Evolutionary conservation across 352 stramenopile species (phyloP).

Genomic region (Pilasporangium apinafurcum): DNA sequence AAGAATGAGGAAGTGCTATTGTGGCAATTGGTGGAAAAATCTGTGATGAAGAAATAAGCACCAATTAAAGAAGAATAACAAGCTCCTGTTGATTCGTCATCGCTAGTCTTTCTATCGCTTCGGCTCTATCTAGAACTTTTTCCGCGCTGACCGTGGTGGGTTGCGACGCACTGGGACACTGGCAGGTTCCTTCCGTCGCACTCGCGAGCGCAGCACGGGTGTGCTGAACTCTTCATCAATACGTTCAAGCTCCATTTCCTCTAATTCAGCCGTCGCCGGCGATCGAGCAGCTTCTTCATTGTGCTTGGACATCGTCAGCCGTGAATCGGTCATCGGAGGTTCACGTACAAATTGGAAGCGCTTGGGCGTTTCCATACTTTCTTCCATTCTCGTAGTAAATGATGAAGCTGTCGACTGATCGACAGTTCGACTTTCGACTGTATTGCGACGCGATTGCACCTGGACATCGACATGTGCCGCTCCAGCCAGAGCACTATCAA

Average conservation of each 20-base stretch:
- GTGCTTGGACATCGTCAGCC: slow-evolving; percentile 17
- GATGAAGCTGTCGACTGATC: slow-evolving; percentile 19
- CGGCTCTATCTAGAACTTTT: slow-evolving; percentile 76
- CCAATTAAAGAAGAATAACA: too few relatives aligned
- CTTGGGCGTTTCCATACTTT: slow-evolving; percentile 55
- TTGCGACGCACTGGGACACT: slow-evolving; percentile 68
- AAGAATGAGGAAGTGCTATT: slow-evolving; percentile 12
- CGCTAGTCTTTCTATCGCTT: too few relatives aligned
- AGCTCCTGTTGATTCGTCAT: too few relatives aligned
- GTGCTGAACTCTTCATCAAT: slow-evolving; percentile 84
- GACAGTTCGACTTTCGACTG: slow-evolving; percentile 19
- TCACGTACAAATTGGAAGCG: slow-evolving; percentile 76
- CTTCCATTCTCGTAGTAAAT: slow-evolving; percentile 12
- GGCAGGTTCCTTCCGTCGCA: slow-evolving; percentile 48
- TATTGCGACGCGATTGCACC: slow-evolving; percentile 7
- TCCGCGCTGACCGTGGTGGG: slow-evolving; percentile 54
- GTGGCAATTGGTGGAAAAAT: too few relatives aligned
- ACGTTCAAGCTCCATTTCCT: slow-evolving; percentile 69
- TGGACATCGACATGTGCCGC: slow-evolving; percentile 14
- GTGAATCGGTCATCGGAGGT: slow-evolving; percentile 52
- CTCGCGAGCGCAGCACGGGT: slow-evolving; percentile 39
- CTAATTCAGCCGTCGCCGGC: slow-evolving; percentile 52
- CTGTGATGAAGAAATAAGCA: too few relatives aligned
- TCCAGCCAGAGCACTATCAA: slow-evolving; percentile 9
- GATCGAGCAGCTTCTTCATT: slow-evolving; percentile 23